These are phyloP conservation scores for Isabelozyma rhagii DNA, from an alignment of 805 yeast species.

Conservation along the genomic window DNA sequence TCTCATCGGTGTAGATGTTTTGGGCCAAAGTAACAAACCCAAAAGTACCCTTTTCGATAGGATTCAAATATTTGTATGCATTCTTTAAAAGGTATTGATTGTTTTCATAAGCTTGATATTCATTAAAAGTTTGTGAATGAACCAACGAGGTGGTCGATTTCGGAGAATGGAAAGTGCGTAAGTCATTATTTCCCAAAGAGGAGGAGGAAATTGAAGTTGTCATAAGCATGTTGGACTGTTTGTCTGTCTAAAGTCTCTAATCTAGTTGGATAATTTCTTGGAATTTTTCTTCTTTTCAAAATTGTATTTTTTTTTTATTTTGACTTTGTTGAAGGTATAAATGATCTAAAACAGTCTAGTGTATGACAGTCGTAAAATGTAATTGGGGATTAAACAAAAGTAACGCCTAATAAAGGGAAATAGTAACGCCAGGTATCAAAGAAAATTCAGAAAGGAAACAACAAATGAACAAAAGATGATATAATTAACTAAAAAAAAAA, in stretches of 20 bases:
- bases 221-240: background rate
- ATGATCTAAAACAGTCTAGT: background rate
- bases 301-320: background rate
- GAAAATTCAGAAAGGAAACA: background rate
- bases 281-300: background rate
- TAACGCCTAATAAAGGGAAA: background rate
- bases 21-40: conserved; percentile 57
- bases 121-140: conserved; percentile 2
- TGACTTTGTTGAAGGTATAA: background rate
- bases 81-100: conserved; percentile 15
- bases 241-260: background rate
- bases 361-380: background rate
- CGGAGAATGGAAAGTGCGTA: background rate
- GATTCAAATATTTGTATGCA: conserved; percentile 41
- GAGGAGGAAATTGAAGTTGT: background rate
- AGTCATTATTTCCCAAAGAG: background rate
- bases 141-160: background rate
- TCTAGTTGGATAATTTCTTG: background rate
- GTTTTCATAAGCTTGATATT: conserved; percentile 10
- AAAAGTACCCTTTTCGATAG: conserved; percentile 58
- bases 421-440: background rate
- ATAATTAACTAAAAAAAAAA: too few species aligned
- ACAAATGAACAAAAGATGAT: background rate
- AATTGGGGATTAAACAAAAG: too few species aligned
- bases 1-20: conserved; percentile 26